These are phyloP conservation scores for Ophiosphaerella herpotricha DNA, from an alignment of 2,329 filamentous ascomycete species.

Conservation along the genomic window DNA sequence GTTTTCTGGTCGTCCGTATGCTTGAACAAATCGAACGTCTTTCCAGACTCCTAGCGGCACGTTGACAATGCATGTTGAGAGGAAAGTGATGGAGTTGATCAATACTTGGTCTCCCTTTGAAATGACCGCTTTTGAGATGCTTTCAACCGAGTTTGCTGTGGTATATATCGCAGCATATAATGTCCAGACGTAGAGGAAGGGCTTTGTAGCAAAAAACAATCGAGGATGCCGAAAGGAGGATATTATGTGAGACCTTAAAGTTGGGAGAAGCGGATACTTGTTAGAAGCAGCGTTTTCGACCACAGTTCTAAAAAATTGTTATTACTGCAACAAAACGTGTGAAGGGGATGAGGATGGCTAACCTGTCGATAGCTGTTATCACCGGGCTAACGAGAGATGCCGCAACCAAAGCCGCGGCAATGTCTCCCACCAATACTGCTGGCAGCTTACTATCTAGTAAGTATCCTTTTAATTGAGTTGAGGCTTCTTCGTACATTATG, in stretches of 20 bases:
- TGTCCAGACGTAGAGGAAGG: slow-evolving; percentile 35
- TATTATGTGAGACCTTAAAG: slow-evolving; percentile 22
- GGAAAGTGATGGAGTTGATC: slow-evolving; percentile 27
- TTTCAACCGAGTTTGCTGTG: slow-evolving; percentile 32
- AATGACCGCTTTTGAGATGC: slow-evolving; percentile 13
- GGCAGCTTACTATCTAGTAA: slow-evolving; percentile 11
- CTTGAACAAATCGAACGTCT: slow-evolving; percentile 35
- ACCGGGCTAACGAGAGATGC: slow-evolving; percentile 30
- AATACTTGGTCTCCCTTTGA: slow-evolving; percentile 16
- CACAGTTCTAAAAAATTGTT: slow-evolving; percentile 22
- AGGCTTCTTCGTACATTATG: slow-evolving; percentile 17
- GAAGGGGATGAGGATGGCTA: not conserved
- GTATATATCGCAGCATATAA: slow-evolving; percentile 36
- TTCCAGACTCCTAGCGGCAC: slow-evolving; percentile 35
- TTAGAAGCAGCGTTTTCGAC: slow-evolving; percentile 31
- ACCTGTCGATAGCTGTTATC: slow-evolving; percentile 37
- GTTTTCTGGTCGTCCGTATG: slow-evolving; percentile 19
- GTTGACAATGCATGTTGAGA: slow-evolving; percentile 33
- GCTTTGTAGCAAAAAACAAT: slow-evolving; percentile 30
- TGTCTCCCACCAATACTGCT: slow-evolving; percentile 25
- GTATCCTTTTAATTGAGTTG: not conserved
- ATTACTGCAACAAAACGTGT: not conserved
- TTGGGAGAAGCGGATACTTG: slow-evolving; percentile 17
- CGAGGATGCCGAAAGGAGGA: slow-evolving; percentile 27
- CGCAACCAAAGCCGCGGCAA: slow-evolving; percentile 33